Conservation (phyloP, 805 yeast genomes). For the Kodamaea kakaduensis region DNA sequence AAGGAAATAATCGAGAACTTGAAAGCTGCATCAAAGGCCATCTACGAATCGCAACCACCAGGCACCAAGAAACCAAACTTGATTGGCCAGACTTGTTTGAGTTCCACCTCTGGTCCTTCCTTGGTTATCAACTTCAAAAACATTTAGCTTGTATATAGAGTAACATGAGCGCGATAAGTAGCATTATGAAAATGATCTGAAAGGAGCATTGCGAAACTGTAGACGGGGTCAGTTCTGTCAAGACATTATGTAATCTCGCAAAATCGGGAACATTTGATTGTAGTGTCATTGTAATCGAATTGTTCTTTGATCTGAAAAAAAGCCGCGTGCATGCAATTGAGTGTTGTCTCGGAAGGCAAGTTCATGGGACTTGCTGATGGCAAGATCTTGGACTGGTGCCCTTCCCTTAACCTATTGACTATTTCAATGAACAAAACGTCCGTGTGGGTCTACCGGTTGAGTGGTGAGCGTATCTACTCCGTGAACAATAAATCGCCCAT, state of each 20-base stretch:
- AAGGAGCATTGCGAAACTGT: too few relatives aligned
- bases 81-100: conserved; percentile 64
- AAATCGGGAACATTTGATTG: too few relatives aligned
- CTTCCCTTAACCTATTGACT: conserved; percentile 50
- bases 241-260: too few relatives aligned
- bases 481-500: conserved; percentile 34
- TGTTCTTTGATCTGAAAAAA: too few relatives aligned
- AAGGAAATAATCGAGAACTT: conserved; percentile 70
- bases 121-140: conserved; percentile 50
- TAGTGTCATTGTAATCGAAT: too few relatives aligned
- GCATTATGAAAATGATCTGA: not conserved
- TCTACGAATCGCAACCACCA: conserved; percentile 51
- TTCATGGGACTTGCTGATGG: conserved; percentile 32
- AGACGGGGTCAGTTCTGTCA: too few relatives aligned
- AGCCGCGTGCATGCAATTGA: too few relatives aligned
- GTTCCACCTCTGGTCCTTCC: conserved; percentile 77
- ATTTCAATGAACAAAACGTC: conserved; percentile 48
- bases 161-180: too few relatives aligned
- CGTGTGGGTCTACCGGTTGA: conserved; percentile 48
- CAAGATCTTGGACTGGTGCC: conserved; percentile 44
- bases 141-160: conserved; percentile 11
- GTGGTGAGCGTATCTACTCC: conserved; percentile 52
- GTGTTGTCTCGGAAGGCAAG: conserved; percentile 8
- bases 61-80: conserved; percentile 65
- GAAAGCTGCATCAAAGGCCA: conserved; percentile 59